A percentile compares a stretch with the other conserved stretches of the same genome.
These are phyloP conservation scores for Lachnellula cervina DNA, from an alignment of 2,329 filamentous ascomycete species.

Conservation along the genomic window DNA sequence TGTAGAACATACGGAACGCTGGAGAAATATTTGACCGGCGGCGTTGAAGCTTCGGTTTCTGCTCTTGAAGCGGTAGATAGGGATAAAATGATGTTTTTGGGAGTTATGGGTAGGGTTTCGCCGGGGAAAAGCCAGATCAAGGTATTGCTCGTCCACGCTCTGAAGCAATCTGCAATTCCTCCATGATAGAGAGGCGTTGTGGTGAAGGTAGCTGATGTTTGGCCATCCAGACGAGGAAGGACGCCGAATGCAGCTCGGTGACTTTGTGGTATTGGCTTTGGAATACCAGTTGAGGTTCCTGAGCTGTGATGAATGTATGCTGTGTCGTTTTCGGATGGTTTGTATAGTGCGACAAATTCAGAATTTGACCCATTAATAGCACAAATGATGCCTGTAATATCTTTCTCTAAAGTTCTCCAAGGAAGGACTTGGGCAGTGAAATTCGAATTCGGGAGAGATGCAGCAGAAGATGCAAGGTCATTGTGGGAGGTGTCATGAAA, in stretches of 20 bases:
- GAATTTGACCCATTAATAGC: not conserved
- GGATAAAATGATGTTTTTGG: slow-evolving; percentile 45
- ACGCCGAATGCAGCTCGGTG: slow-evolving; percentile 52
- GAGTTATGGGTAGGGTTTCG: slow-evolving; percentile 50
- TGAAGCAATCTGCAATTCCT: slow-evolving; percentile 57
- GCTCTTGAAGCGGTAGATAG: slow-evolving; percentile 36
- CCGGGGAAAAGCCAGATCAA: slow-evolving; percentile 60
- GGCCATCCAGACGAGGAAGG: slow-evolving; percentile 42
- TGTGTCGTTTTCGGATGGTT: slow-evolving; percentile 29
- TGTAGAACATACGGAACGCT: slow-evolving; percentile 56
- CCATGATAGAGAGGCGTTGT: slow-evolving; percentile 64
- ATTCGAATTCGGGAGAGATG: slow-evolving; percentile 15
- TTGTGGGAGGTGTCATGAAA: slow-evolving; percentile 35
- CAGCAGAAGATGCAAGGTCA: slow-evolving; percentile 10
- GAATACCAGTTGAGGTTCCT: slow-evolving; percentile 58
- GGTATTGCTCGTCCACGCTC: slow-evolving; percentile 56
- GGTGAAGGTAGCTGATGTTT: slow-evolving; percentile 50
- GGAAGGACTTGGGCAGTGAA: slow-evolving; percentile 10
- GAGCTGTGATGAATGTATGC: slow-evolving; percentile 61
- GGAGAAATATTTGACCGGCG: slow-evolving; percentile 52
- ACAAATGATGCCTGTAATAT: not conserved
- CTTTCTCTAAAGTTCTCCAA: not conserved
- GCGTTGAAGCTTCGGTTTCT: not conserved
- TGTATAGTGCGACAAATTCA: not conserved
- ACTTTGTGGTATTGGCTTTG: slow-evolving; percentile 57